phyloP scores from a whole-genome alignment of 805 yeast genomes.

The Candida tibetensis region DNA sequence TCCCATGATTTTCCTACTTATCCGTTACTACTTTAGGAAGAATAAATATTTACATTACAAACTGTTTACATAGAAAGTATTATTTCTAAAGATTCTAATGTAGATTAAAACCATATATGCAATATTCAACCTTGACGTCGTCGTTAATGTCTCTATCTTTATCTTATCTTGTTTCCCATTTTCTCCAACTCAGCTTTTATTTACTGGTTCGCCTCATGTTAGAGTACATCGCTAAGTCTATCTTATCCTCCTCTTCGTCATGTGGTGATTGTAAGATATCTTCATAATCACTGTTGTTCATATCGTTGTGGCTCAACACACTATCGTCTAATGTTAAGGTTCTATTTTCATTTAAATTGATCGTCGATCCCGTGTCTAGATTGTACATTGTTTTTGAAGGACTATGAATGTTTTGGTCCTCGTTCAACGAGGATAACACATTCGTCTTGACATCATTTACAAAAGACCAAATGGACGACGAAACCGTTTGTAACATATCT shows the following conservation, averaged over 20 bases:
- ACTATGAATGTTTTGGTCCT: slow-evolving; percentile 7
- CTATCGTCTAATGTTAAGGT: background rate
- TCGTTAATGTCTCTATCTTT: no score
- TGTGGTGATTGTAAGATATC: slow-evolving; percentile 3
- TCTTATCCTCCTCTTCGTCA: slow-evolving; percentile 17
- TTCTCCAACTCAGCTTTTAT: no score
- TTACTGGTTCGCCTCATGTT: no score
- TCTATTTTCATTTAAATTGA: slow-evolving; percentile 13
- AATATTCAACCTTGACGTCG: no score
- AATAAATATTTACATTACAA: no score
- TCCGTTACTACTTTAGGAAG: no score
- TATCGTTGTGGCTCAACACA: slow-evolving; percentile 1
- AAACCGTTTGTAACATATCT: slow-evolving; percentile 41
- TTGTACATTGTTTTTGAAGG: slow-evolving; percentile 15
- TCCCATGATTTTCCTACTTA: no score
- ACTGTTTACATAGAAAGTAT: no score
- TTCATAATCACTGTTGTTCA: slow-evolving; percentile 15
- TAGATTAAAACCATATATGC: no score
- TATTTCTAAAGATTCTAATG: no score
- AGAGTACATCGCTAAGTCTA: slow-evolving; percentile 29
- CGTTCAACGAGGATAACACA: slow-evolving; percentile 26
- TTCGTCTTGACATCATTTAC: slow-evolving; percentile 40
- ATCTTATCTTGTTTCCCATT: no score
- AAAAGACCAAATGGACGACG: slow-evolving; percentile 42
- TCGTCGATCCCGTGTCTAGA: slow-evolving; percentile 26